Percentiles rank a stretch among this genome's conserved stretches.
phyloP scores from a whole-genome alignment of 495 filamentous ascomycete genomes.

The Penicillium angulare region DNA sequence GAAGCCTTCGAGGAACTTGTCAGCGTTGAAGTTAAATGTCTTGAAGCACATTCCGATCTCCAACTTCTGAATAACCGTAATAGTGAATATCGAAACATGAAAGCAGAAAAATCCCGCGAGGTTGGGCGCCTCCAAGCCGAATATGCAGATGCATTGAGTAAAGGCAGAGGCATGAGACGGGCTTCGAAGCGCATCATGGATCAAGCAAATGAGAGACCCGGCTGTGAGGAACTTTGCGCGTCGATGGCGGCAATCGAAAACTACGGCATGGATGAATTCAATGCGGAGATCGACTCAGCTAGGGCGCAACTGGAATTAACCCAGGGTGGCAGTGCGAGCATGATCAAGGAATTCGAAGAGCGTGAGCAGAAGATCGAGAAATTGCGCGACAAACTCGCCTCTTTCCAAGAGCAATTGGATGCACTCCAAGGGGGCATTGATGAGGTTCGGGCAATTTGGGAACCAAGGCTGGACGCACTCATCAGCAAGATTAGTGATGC shows the following conservation, averaged over 20 bases:
- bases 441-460: slow-evolving; percentile 65
- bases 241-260: slow-evolving; percentile 26
- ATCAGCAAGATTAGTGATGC: slow-evolving; percentile 81
- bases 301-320: slow-evolving; percentile 73
- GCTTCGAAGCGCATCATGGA: slow-evolving; percentile 32
- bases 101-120: slow-evolving; percentile 47
- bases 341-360: slow-evolving; percentile 77
- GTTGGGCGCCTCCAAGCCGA: slow-evolving; percentile 33
- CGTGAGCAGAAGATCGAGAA: slow-evolving; percentile 60
- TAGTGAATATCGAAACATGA: slow-evolving; percentile 49
- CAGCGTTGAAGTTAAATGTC: slow-evolving; percentile 61
- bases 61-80: slow-evolving; percentile 63
- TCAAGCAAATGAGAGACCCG: slow-evolving; percentile 14
- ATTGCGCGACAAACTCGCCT: slow-evolving; percentile 47
- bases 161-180: slow-evolving; percentile 32
- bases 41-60: slow-evolving; percentile 81
- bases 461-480: slow-evolving; percentile 77
- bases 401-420: slow-evolving; percentile 44
- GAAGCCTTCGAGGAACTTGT: slow-evolving; percentile 60
- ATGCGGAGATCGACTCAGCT: slow-evolving; percentile 72
- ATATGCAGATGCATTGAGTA: slow-evolving; percentile 27
- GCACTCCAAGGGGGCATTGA: slow-evolving; percentile 55
- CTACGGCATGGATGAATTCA: slow-evolving; percentile 60
- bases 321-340: slow-evolving; percentile 71
- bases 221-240: slow-evolving; percentile 30